Evolutionary conservation across 768 basidiomycete genomes (phyloP).

Genomic region (Lactarius quietus): DNA sequence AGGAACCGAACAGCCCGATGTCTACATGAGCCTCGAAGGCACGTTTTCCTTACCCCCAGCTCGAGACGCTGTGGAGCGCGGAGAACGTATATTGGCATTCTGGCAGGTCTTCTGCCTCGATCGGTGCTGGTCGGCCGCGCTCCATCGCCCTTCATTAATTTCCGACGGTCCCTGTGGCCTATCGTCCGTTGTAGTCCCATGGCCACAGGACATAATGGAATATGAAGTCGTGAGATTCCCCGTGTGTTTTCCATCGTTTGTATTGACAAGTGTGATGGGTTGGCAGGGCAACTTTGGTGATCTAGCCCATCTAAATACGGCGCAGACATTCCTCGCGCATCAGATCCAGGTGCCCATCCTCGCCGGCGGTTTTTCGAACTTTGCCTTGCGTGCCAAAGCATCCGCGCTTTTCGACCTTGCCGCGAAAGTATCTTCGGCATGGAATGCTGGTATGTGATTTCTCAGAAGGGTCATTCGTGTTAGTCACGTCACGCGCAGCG

Average conservation of each 20-base stretch:
- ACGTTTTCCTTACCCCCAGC: slow-evolving; percentile 53
- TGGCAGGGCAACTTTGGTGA: slow-evolving; percentile 56
- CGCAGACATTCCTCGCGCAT: slow-evolving; percentile 53
- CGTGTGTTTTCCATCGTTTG: not conserved
- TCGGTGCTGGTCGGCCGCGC: slow-evolving; percentile 73
- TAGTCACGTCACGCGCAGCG: slow-evolving; percentile 9
- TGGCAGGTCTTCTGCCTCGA: slow-evolving; percentile 84
- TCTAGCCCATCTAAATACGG: slow-evolving; percentile 52
- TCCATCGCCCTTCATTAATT: slow-evolving; percentile 63
- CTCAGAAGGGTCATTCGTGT: slow-evolving; percentile 19
- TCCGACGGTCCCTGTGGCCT: slow-evolving; percentile 57
- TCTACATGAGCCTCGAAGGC: slow-evolving; percentile 30
- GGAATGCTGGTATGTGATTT: slow-evolving; percentile 51
- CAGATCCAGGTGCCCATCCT: slow-evolving; percentile 49
- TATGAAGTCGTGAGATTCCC: slow-evolving; percentile 58
- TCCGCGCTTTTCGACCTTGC: slow-evolving; percentile 73
- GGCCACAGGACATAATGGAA: slow-evolving; percentile 70
- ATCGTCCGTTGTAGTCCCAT: slow-evolving; percentile 65
- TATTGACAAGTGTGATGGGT: slow-evolving; percentile 1
- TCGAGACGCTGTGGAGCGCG: slow-evolving; percentile 57
- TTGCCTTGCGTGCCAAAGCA: slow-evolving; percentile 68
- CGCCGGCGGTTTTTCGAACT: slow-evolving; percentile 54
- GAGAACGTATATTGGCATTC: slow-evolving; percentile 70
- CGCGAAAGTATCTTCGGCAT: slow-evolving; percentile 53
- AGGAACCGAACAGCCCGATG: slow-evolving; percentile 36